Evolutionary conservation across 345 rosid species (phyloP), one percentile per base, ranked within the genome.

Genomic region (Crucihimalaya himalaica): DNA sequence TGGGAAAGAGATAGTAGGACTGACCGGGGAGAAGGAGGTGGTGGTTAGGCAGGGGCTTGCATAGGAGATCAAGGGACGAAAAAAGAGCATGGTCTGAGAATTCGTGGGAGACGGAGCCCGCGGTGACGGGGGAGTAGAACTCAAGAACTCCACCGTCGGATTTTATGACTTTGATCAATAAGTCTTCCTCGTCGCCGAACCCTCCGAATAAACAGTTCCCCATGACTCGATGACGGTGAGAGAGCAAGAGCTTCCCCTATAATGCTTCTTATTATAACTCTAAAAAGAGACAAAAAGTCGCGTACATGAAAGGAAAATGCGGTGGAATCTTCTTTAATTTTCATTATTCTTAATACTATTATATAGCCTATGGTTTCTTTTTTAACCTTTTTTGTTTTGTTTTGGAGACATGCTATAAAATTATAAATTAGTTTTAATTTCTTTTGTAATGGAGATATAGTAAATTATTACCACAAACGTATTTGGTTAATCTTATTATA

Each of bases 131-230:
- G 3, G 86, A 60, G 48, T 56, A 53, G 62, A 88, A 82, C 70
- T 93, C 89, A 83, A 93, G 81, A 66, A 87, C 68, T 21, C 84
- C 93, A 4, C 96, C 91, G 69, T 71, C 81, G 1, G 91, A 75
- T 52, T 83, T 85, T 13, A 79, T 67, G 18, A 94, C 87, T 75
- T 84, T 85, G 71, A 83, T 80, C 18, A 81, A 52, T 29, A 40
- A 71, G 71, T 53, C 85, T 19, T 73, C 78, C 13, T 53, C 73
- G 18, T 73, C 84, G 43, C 89, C 90, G 5, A 82, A 65, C 58
- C 87, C 96, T 78, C 94, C 96, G 48, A 91, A 82, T 46, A 93
- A 68, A 79, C 98, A 91, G 74, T 91, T 91, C 10, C 96, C 94
- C 98, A 93, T 89, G 67, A n/a, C n/a, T n/a, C n/a, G n/a, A n/a